Percentiles rank a stretch among this genome's conserved stretches.
phyloP scores from a whole-genome alignment of 2,329 filamentous ascomycete genomes.

The Colletotrichum noveboracense region DNA sequence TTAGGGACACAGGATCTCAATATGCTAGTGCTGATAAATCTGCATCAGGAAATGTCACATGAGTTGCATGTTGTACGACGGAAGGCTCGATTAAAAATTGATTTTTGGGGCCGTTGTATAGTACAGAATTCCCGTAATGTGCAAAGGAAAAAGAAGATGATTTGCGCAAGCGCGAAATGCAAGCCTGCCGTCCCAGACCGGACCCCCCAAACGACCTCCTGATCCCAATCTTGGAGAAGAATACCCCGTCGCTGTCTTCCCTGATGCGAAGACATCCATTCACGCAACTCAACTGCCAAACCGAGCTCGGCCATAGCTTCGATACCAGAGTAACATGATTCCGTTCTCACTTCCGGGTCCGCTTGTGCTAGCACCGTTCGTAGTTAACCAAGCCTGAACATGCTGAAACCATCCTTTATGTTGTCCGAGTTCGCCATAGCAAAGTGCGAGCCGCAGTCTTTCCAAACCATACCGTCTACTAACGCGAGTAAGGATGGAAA shows the following conservation, averaged over 20 bases:
- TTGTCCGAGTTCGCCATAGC: background rate
- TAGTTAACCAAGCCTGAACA: background rate
- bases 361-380: background rate
- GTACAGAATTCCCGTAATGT: background rate
- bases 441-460: background rate
- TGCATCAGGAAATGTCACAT: background rate
- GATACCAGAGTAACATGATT: background rate
- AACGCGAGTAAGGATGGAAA: slow-evolving; percentile 75
- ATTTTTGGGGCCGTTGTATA: background rate
- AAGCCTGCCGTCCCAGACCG: background rate
- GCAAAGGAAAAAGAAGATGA: background rate
- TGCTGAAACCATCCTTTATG: background rate
- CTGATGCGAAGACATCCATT: background rate
- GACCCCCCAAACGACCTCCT: background rate
- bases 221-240: background rate
- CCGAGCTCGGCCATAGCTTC: background rate
- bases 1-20: background rate
- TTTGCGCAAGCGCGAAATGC: background rate
- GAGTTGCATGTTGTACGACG: background rate
- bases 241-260: background rate
- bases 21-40: background rate
- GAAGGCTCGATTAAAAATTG: background rate
- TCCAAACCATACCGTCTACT: background rate
- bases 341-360: background rate
- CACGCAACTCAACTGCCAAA: background rate